Evolutionary conservation across 306 rosid species (phyloP).

Genomic region (Sechiopsis laciniata): DNA sequence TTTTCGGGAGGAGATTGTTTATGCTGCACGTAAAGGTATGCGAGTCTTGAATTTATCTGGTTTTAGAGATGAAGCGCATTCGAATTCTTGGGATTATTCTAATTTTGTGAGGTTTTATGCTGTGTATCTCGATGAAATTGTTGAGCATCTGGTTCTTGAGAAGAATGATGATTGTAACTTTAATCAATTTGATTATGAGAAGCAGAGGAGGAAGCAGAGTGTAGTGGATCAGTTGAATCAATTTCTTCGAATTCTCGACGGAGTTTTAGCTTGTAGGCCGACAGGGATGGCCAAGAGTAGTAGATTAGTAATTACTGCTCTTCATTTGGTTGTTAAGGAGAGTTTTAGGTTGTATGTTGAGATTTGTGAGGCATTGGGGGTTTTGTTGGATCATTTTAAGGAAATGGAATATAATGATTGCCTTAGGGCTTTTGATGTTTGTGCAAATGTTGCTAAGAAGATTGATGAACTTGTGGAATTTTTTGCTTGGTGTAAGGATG

Average conservation of each 20-base stretch:
- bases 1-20: conserved; percentile 65
- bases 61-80: conserved; percentile 83
- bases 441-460: conserved; percentile 53
- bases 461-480: conserved; percentile 62
- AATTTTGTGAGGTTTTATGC: conserved; percentile 67
- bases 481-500: conserved; percentile 73
- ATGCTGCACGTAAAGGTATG: conserved; percentile 44
- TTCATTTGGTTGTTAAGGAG: conserved; percentile 61
- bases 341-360: conserved; percentile 56
- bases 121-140: conserved; percentile 63
- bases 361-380: conserved; percentile 63
- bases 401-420: conserved; percentile 71
- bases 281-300: conserved; percentile 55
- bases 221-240: conserved; percentile 53
- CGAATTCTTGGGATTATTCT: conserved; percentile 65
- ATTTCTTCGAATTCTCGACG: conserved; percentile 52
- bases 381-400: conserved; percentile 59
- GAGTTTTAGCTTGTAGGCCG: conserved; percentile 65
- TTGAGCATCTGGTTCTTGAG: conserved; percentile 46
- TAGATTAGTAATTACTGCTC: conserved; percentile 56
- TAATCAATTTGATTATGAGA: conserved; percentile 30
- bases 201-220: conserved; percentile 34
- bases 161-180: conserved; percentile 23
- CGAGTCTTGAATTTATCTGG: conserved; percentile 55
- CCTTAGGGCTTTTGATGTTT: conserved; percentile 55